Percentiles rank a stretch among this genome's conserved stretches.
Evolutionary conservation across 768 basidiomycete species (phyloP).

Genomic region (Mycena floridula): DNA sequence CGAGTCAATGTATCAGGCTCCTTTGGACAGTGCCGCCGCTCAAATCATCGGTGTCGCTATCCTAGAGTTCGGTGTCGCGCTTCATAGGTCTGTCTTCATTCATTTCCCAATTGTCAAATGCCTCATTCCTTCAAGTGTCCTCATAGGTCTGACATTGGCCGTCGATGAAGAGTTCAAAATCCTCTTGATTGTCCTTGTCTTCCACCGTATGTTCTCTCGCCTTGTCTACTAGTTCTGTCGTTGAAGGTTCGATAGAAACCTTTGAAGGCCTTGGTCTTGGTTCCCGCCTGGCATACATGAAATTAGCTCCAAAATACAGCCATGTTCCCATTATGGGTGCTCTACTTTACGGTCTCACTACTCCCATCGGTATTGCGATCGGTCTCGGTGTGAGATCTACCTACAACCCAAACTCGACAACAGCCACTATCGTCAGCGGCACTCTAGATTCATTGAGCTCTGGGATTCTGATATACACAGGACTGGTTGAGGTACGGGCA

Average conservation of each 20-base stretch:
- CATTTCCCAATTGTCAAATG: neutral
- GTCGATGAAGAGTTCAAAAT: slow-evolving; percentile 75
- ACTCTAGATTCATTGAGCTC: slow-evolving; percentile 79
- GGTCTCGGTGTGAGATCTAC: slow-evolving; percentile 71
- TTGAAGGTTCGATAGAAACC: slow-evolving; percentile 45
- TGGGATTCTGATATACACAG: slow-evolving; percentile 86
- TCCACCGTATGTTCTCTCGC: slow-evolving; percentile 70
- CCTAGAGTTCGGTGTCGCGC: slow-evolving; percentile 87
- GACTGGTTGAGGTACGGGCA: slow-evolving; percentile 74
- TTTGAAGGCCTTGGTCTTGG: slow-evolving; percentile 96
- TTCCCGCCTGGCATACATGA: slow-evolving; percentile 77
- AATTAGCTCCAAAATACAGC: slow-evolving; percentile 47
- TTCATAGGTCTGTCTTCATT: slow-evolving; percentile 56
- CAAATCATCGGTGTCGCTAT: slow-evolving; percentile 87
- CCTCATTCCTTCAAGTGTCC: slow-evolving; percentile 38
- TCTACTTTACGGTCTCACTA: slow-evolving; percentile 66
- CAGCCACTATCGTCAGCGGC: slow-evolving; percentile 78
- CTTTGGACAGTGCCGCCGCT: slow-evolving; percentile 41
- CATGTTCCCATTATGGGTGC: slow-evolving; percentile 58
- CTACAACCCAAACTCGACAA: slow-evolving; percentile 78
- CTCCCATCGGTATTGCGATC: slow-evolving; percentile 82
- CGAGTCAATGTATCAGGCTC: slow-evolving; percentile 15
- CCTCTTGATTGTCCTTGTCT: slow-evolving; percentile 85
- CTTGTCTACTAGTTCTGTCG: neutral
- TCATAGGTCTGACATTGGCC: slow-evolving; percentile 91